Conservation (phyloP, 176 grass and related monocot species). For the Musa acuminata region DNA sequence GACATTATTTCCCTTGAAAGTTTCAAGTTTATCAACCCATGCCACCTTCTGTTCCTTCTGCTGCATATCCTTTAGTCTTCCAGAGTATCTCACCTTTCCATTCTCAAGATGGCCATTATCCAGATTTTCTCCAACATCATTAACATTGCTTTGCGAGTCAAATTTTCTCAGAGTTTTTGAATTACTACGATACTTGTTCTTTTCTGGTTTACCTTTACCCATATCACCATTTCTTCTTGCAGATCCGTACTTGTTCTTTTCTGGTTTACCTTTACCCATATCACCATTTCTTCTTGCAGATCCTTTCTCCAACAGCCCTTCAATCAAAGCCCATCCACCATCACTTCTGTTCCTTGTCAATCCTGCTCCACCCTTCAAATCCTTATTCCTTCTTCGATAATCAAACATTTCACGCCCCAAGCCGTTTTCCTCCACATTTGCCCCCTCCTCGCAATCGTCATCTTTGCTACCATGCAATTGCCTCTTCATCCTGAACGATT, state of each 20-base stretch:
- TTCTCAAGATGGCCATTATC: slow-evolving; percentile 2
- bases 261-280: slow-evolving; percentile 10
- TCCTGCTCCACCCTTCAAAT: slow-evolving; percentile 11
- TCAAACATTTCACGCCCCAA: neutral
- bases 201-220: no score
- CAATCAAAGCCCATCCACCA: slow-evolving; percentile 7
- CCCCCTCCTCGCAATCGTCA: slow-evolving; percentile 12
- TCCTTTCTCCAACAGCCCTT: slow-evolving; percentile 31
- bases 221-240: no score
- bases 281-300: neutral
- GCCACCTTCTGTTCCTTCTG: neutral
- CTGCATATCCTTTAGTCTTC: slow-evolving; percentile 18
- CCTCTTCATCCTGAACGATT: slow-evolving; percentile 24
- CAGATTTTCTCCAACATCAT: slow-evolving; percentile 1
- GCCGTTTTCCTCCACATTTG: slow-evolving; percentile 2
- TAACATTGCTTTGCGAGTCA: neutral
- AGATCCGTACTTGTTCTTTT: slow-evolving; percentile 8
- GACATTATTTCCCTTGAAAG: neutral
- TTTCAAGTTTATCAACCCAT: neutral
- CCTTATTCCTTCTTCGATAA: slow-evolving; percentile 6
- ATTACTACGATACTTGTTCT: no score
- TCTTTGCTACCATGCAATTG: slow-evolving; percentile 25
- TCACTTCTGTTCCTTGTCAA: neutral
- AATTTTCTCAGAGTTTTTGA: neutral
- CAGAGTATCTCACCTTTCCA: slow-evolving; percentile 21